Evolutionary conservation across 306 rosid genomes (phyloP).

Genomic region (Citrullus mucosospermus): DNA sequence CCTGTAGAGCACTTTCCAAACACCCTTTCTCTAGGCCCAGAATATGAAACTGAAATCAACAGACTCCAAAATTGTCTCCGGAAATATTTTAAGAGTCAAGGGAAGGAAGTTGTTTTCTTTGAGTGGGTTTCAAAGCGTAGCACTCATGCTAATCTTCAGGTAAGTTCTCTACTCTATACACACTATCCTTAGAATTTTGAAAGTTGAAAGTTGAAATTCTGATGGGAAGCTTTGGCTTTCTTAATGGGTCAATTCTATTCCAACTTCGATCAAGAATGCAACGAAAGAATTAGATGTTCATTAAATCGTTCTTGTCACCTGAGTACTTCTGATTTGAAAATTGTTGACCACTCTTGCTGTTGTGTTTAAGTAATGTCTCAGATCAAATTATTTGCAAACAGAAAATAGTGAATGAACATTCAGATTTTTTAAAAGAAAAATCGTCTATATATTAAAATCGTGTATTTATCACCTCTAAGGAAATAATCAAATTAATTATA

Average conservation of each 20-base stretch:
- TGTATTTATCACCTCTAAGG: not conserved
- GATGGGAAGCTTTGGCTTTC: not conserved
- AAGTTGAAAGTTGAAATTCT: not conserved
- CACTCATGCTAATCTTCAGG: slow-evolving; percentile 97
- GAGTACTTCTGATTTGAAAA: not conserved
- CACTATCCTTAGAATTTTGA: not conserved
- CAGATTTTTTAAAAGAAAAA: not conserved
- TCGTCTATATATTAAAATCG: not conserved
- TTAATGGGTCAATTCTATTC: not conserved
- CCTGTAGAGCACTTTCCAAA: slow-evolving; percentile 73
- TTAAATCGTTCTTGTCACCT: not conserved
- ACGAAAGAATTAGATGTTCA: not conserved
- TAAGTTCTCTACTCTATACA: slow-evolving; percentile 9
- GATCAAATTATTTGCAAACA: not conserved
- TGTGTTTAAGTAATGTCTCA: not conserved
- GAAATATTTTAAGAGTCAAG: slow-evolving; percentile 45
- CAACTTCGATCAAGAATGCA: not conserved
- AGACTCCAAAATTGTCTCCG: slow-evolving; percentile 54
- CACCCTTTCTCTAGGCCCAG: slow-evolving; percentile 48
- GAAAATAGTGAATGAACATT: not conserved
- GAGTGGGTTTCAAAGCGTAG: slow-evolving; percentile 77
- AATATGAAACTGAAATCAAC: slow-evolving; percentile 49
- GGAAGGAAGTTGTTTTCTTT: slow-evolving; percentile 74
- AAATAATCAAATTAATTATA: not conserved
- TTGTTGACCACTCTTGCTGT: not conserved